phyloP scores from a whole-genome alignment of 176 grass and related monocot genomes.

The Oryza meyeriana region DNA sequence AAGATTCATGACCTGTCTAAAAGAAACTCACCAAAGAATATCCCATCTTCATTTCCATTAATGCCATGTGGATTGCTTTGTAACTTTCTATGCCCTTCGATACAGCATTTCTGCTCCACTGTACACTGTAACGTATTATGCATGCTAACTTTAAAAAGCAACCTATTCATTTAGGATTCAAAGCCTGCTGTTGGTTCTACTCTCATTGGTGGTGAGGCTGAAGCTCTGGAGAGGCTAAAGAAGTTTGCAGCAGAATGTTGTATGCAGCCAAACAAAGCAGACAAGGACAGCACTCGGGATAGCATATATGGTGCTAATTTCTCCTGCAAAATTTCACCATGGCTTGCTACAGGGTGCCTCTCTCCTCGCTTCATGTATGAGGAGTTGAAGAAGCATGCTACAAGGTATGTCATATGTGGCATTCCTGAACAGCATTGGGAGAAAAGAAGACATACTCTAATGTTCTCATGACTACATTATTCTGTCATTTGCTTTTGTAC shows the following conservation, averaged over 20 bases:
- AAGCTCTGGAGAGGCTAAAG: conserved; percentile 79
- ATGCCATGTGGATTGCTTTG: background rate
- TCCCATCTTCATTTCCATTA: background rate
- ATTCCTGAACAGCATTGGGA: background rate
- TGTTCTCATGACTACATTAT: background rate
- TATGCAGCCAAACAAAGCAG: conserved; percentile 64
- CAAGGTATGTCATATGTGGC: conserved; percentile 58
- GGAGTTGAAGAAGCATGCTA: conserved; percentile 86
- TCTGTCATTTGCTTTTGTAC: conserved; percentile 10
- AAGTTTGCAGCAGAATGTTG: conserved; percentile 77
- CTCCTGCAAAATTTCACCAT: conserved; percentile 98
- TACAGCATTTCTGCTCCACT: background rate
- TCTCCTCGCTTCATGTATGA: conserved; percentile 96
- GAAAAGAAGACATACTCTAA: background rate
- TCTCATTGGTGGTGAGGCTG: conserved; percentile 80
- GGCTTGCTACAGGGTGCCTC: conserved; percentile 91
- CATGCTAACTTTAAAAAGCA: background rate
- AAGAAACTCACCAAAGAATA: background rate
- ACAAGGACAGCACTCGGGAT: conserved; percentile 48
- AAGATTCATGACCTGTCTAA: background rate
- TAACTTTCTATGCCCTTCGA: background rate
- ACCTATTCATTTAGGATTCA: conserved; percentile 52
- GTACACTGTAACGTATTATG: background rate
- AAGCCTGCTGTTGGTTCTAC: conserved; percentile 61
- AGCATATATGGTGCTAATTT: conserved; percentile 96